Evolutionary conservation across 345 rosid genomes (phyloP).

Genomic region (Brassica nigra): DNA sequence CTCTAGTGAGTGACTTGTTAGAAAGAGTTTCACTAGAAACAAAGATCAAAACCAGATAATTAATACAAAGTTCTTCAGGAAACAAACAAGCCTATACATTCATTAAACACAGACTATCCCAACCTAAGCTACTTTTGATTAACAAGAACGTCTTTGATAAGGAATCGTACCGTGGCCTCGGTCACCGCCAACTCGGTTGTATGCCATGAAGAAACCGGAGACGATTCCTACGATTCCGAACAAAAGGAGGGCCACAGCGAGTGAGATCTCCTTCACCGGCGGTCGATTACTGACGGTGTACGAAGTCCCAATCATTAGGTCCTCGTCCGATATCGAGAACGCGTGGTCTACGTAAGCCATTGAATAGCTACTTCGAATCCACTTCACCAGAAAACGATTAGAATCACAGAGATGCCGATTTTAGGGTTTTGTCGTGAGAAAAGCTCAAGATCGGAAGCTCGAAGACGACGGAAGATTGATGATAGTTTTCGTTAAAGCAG

Average conservation of each 20-base stretch:
- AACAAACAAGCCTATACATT: not conserved
- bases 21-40: not conserved
- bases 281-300: slow-evolving; percentile 74
- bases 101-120: not conserved
- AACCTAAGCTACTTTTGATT: not conserved
- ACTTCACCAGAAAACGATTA: slow-evolving; percentile 19
- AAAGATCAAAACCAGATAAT: slow-evolving; percentile 4
- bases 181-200: slow-evolving; percentile 83
- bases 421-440: not conserved
- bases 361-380: slow-evolving; percentile 4
- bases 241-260: slow-evolving; percentile 86
- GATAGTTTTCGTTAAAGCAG: slow-evolving; percentile 4
- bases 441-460: slow-evolving; percentile 32
- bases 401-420: slow-evolving; percentile 4
- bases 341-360: slow-evolving; percentile 99
- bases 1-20: not conserved
- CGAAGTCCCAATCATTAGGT: slow-evolving; percentile 74
- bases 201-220: slow-evolving; percentile 70
- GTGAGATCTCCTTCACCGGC: slow-evolving; percentile 91
- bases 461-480: slow-evolving; percentile 12
- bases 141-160: not conserved
- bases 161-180: slow-evolving; percentile 67
- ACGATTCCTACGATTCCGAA: slow-evolving; percentile 77
- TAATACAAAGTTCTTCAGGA: not conserved
- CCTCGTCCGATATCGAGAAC: slow-evolving; percentile 94